Evolutionary conservation across 129 eudicot genomes (phyloP).

Genomic region (Tanacetum coccineum): DNA sequence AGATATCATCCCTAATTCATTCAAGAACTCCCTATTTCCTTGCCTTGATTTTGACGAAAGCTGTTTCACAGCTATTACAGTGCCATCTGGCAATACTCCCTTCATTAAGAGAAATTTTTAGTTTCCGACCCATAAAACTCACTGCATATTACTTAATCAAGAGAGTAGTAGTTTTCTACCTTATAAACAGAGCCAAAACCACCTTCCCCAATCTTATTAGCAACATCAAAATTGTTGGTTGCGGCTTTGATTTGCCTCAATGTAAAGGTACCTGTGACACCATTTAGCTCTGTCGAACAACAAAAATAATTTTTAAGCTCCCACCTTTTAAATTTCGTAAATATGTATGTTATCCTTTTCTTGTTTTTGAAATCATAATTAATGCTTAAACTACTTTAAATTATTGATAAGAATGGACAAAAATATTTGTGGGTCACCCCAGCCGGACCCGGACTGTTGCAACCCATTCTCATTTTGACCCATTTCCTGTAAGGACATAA

Average conservation of each 20-base stretch:
- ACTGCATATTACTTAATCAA: neutral
- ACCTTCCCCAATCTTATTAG: slow-evolving; percentile 80
- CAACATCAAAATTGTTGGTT: slow-evolving; percentile 52
- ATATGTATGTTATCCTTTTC: too few relatives aligned
- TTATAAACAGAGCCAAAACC: slow-evolving; percentile 74
- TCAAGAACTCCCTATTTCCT: slow-evolving; percentile 75
- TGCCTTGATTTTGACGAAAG: slow-evolving; percentile 56
- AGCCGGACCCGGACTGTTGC: too few relatives aligned
- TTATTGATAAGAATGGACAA: too few relatives aligned
- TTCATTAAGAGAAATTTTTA: slow-evolving; percentile 14
- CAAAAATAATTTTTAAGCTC: neutral
- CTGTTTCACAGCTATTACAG: slow-evolving; percentile 32
- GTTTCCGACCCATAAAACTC: neutral
- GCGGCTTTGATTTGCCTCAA: slow-evolving; percentile 62
- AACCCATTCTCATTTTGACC: too few relatives aligned
- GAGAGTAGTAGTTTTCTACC: slow-evolving; percentile 34
- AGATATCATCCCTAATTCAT: slow-evolving; percentile 79
- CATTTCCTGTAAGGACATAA: slow-evolving; percentile 3
- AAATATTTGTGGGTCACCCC: too few relatives aligned
- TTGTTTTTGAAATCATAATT: too few relatives aligned
- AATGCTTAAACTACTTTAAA: too few relatives aligned
- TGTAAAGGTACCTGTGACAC: slow-evolving; percentile 50
- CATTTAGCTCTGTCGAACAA: slow-evolving; percentile 40
- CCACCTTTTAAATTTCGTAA: too few relatives aligned
- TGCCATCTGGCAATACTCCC: slow-evolving; percentile 59